Conservation (phyloP, 208 protist genomes). For the Trichomonas gallinae region DNA sequence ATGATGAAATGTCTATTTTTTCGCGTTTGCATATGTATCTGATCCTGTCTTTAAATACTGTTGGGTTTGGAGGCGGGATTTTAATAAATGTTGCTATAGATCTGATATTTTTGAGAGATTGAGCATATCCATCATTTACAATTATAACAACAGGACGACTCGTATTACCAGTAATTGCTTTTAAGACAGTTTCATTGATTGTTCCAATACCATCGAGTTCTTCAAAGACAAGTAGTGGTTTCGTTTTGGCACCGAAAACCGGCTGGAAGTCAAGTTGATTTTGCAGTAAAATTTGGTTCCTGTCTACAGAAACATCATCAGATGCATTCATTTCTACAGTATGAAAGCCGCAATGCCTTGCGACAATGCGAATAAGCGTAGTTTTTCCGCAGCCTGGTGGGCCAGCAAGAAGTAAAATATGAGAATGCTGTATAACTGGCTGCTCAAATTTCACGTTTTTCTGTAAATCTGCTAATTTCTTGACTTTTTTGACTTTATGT, state of each 20-base stretch:
- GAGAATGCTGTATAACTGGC: background rate
- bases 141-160: background rate
- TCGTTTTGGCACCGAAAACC: background rate
- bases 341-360: background rate
- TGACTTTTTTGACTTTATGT: background rate
- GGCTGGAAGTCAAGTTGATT: constrained; percentile 9
- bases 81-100: background rate
- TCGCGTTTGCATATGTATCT: background rate
- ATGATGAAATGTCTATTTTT: background rate
- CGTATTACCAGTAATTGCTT: background rate
- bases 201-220: constrained; percentile 22
- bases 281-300: background rate
- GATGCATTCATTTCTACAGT: background rate
- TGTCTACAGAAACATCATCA: background rate
- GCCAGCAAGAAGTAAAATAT: background rate
- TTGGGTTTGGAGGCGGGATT: background rate
- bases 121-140: background rate
- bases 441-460: background rate
- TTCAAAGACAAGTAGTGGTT: background rate
- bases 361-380: background rate
- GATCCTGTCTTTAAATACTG: background rate
- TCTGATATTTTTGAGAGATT: background rate
- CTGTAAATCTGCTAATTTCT: background rate
- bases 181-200: background rate
- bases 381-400: background rate